Base-by-base conservation (phyloP, 1,284 basidiomycete species). In the Sporisorium reilianum region DNA sequence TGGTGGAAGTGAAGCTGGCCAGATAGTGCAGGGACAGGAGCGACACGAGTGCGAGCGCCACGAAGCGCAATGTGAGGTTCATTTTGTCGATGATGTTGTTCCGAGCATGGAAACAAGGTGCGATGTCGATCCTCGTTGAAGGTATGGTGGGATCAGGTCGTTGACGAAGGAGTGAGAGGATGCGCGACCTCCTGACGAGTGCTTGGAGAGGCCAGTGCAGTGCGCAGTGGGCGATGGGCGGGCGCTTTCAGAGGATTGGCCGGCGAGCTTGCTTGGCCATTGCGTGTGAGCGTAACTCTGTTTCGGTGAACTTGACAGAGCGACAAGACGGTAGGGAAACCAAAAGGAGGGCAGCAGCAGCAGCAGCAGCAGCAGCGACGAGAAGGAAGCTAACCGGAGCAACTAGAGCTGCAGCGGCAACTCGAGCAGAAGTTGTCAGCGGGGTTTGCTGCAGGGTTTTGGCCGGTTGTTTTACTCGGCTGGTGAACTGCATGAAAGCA, bases 1-100 rank as follows among this genome's bases (percentile, higher is more conserved):
- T 38, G 23, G 49, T 42, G 12, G 65, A 74, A 1, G 64, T 58
- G 41, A 55, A 58, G 51, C 55, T 68, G 23, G 55, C 61, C 1
- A 74, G 26, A 26, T 68, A 74, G 51, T 74, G 71, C 22, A 74
- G 40, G 14, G 64, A 61, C n/a, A 74, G 38, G 48, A 68, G 16
- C 18, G 62, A 56, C 28, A 58, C 30, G 9, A 74, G 3, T 9
- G 58, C 71, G 5, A 74, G 50, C 30, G 62, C 71, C 11, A 74
- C 22, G 32, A 64, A 64, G 36, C 71, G 57, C 34, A 74, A 10
- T 4, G 42, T 55, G 28, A 53, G 58, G 28, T 68, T 61, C 64
- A 71, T 71, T 18, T 28, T 55, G 59, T 14, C 5, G 3, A 20
- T 14, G 45, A 38, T 38, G 18, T 40, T 6, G 28, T 20, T 9